Conservation (phyloP, 129 eudicot genomes). For the Lactuca saligna region DNA sequence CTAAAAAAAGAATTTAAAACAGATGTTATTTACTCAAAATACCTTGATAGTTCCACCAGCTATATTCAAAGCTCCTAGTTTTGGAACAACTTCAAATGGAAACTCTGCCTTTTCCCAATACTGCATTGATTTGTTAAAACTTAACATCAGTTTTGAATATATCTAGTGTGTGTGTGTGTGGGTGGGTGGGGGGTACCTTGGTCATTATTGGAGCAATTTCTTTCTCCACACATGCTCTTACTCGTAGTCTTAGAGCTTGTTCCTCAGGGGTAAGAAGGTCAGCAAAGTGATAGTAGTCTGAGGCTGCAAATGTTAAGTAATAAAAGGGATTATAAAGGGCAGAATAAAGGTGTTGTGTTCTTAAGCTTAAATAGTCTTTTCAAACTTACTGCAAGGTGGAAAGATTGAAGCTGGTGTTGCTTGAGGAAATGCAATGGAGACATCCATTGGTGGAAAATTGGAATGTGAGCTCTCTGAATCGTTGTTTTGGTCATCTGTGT, state of each 20-base stretch:
- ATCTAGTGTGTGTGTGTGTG: background rate
- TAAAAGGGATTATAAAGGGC: slow-evolving; percentile 5
- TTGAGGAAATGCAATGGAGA: slow-evolving; percentile 91
- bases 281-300: slow-evolving; percentile 87
- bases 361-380: background rate
- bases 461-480: slow-evolving; percentile 55
- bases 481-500: slow-evolving; percentile 53
- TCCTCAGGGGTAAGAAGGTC: slow-evolving; percentile 80
- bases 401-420: slow-evolving; percentile 95
- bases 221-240: slow-evolving; percentile 80
- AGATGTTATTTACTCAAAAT: slow-evolving; percentile 10
- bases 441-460: slow-evolving; percentile 69
- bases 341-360: background rate
- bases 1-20: background rate
- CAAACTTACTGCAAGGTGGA: slow-evolving; percentile 83
- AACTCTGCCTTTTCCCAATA: slow-evolving; percentile 99
- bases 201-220: slow-evolving; percentile 96
- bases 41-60: slow-evolving; percentile 99
- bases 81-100: slow-evolving; percentile 88
- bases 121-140: slow-evolving; percentile 45
- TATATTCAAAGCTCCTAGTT: slow-evolving; percentile 70
- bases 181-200: slow-evolving; percentile 50
- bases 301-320: slow-evolving; percentile 48
- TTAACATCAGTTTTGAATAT: slow-evolving; percentile 26
- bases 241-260: slow-evolving; percentile 60